Conservation (phyloP, 2,329 filamentous ascomycete genomes). For the Colletotrichum paranaense region DNA sequence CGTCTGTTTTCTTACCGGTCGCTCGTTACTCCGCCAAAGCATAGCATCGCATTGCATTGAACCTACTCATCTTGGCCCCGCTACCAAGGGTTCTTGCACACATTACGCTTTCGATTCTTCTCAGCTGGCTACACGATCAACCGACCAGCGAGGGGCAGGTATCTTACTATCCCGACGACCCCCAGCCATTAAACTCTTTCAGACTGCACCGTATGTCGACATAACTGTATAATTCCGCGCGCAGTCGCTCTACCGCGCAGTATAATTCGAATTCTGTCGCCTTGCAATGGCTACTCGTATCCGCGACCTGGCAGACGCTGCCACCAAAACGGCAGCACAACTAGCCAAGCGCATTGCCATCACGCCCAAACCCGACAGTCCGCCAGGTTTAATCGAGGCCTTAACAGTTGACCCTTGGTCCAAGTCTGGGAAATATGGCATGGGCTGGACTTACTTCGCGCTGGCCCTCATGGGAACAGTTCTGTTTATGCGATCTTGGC, state of each 20-base stretch:
- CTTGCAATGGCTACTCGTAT: conserved; percentile 54
- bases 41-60: conserved; percentile 1
- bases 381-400: conserved; percentile 71
- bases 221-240: conserved; percentile 39
- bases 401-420: conserved; percentile 81
- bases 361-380: conserved; percentile 68
- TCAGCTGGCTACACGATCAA: neutral
- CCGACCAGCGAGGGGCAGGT: neutral
- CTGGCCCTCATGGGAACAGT: conserved; percentile 77
- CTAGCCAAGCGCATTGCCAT: conserved; percentile 69
- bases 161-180: neutral
- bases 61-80: conserved; percentile 20
- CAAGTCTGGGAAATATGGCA: conserved; percentile 84
- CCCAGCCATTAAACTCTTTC: neutral
- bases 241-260: conserved; percentile 39
- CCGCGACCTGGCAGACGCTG: conserved; percentile 45
- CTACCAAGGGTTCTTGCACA: conserved; percentile 40
- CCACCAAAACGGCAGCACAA: conserved; percentile 47
- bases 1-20: conserved; percentile 23
- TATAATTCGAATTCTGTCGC: conserved; percentile 36
- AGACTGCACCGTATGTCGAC: conserved; percentile 41
- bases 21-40: conserved; percentile 30
- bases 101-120: neutral
- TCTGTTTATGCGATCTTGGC: conserved; percentile 79
- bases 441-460: conserved; percentile 91